phyloP scores from a whole-genome alignment of 805 yeast genomes.

The Groenewaldozyma salmanticensis region DNA sequence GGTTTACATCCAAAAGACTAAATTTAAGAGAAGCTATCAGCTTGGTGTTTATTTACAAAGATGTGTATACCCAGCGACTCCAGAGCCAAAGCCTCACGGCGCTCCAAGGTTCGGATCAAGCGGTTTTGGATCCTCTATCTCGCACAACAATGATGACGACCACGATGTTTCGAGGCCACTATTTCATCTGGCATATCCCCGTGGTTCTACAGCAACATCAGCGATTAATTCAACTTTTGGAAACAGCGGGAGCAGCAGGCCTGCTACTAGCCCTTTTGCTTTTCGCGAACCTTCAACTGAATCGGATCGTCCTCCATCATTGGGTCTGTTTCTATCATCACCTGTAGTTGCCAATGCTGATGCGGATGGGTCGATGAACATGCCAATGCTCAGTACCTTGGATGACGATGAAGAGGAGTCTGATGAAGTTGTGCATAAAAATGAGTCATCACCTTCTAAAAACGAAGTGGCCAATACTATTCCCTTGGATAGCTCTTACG shows the following conservation, averaged over 20 bases:
- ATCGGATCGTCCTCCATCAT: neutral
- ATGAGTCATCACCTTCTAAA: neutral
- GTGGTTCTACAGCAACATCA: neutral
- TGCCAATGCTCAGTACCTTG: no score
- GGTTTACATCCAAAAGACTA: conserved; percentile 42
- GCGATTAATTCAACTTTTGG: neutral
- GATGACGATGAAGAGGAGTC: neutral
- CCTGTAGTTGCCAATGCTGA: no score
- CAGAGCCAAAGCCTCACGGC: neutral
- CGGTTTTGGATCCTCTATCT: neutral
- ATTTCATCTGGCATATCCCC: no score
- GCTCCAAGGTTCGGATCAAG: neutral
- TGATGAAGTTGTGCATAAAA: neutral
- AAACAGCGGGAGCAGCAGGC: neutral
- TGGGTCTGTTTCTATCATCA: neutral
- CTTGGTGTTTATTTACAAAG: conserved; percentile 50
- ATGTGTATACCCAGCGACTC: neutral
- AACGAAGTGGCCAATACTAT: neutral
- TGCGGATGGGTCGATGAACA: no score
- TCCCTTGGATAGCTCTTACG: conserved; percentile 1
- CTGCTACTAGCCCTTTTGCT: neutral
- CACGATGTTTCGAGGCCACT: no score
- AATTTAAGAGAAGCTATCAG: conserved; percentile 35
- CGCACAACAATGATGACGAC: no score
- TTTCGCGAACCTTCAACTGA: no score